These are phyloP conservation scores for Anisogramma anomala DNA, from an alignment of 2,329 filamentous ascomycete genomes.

Conservation along the genomic window DNA sequence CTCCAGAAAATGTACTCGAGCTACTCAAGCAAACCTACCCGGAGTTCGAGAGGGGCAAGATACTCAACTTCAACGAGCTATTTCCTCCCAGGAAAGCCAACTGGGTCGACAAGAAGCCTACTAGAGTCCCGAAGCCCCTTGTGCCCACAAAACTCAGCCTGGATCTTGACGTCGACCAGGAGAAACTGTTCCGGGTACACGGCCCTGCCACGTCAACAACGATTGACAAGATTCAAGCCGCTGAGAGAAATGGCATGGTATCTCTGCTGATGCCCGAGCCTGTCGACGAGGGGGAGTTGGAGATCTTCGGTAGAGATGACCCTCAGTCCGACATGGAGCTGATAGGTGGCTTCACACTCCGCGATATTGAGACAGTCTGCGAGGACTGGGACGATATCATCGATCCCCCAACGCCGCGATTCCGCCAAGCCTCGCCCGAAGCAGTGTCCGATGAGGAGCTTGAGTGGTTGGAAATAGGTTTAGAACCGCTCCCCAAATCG, in stretches of 20 bases:
- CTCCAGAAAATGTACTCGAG: slow-evolving; percentile 62
- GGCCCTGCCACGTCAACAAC: slow-evolving; percentile 43
- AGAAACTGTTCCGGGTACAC: slow-evolving; percentile 70
- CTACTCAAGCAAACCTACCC: slow-evolving; percentile 72
- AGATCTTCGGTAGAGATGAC: slow-evolving; percentile 28
- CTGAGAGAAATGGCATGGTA: slow-evolving; percentile 37
- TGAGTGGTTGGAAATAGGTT: slow-evolving; percentile 52
- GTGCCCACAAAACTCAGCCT: slow-evolving; percentile 80
- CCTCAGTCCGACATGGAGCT: slow-evolving; percentile 49
- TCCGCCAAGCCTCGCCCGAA: slow-evolving; percentile 6
- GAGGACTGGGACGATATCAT: slow-evolving; percentile 70
- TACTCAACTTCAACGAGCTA: slow-evolving; percentile 70
- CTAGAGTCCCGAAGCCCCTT: slow-evolving; percentile 69
- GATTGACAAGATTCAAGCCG: slow-evolving; percentile 44
- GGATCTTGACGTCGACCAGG: slow-evolving; percentile 75
- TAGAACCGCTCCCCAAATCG: slow-evolving; percentile 33
- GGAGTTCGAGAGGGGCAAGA: slow-evolving; percentile 61
- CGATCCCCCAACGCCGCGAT: slow-evolving; percentile 28
- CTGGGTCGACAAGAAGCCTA: slow-evolving; percentile 66
- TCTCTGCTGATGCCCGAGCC: slow-evolving; percentile 29
- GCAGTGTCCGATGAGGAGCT: slow-evolving; percentile 39
- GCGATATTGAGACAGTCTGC: slow-evolving; percentile 75
- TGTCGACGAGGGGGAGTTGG: slow-evolving; percentile 33
- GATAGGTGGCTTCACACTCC: slow-evolving; percentile 62
- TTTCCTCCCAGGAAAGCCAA: slow-evolving; percentile 70